These are phyloP conservation scores for Limnanthes douglasii DNA, from an alignment of 345 rosid species.

Conservation along the genomic window DNA sequence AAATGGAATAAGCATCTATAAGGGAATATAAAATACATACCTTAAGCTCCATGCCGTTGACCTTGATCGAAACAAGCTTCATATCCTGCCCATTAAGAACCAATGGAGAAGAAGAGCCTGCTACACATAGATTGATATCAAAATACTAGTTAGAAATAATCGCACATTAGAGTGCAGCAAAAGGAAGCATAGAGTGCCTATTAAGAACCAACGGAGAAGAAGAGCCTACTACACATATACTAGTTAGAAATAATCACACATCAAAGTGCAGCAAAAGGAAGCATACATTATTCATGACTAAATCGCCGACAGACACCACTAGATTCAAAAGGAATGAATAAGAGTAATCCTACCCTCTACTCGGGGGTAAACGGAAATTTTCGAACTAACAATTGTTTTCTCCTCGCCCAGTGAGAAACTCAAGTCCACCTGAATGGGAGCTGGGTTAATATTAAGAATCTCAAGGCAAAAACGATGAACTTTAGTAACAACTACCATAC, in stretches of 20 bases:
- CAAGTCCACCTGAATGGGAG: conserved; percentile 57
- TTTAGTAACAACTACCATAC: conserved; percentile 18
- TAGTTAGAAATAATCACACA: too few relatives aligned
- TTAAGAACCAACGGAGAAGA: conserved; percentile 64
- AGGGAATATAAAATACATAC: conserved; percentile 22
- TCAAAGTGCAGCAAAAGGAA: too few relatives aligned
- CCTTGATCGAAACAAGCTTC: conserved; percentile 66
- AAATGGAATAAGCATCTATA: too few relatives aligned
- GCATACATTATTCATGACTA: too few relatives aligned
- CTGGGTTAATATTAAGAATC: conserved; percentile 4
- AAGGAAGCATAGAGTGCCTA: conserved; percentile 58
- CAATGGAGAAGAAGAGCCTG: conserved; percentile 65
- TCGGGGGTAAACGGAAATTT: conserved; percentile 57
- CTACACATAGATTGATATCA: conserved; percentile 7
- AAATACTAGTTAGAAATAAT: conserved; percentile 1
- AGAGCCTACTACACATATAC: conserved; percentile 34
- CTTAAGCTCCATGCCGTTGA: conserved; percentile 52
- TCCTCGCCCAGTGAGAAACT: conserved; percentile 81
- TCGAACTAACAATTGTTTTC: conserved; percentile 80
- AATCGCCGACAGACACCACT: too few relatives aligned
- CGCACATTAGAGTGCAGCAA: too few relatives aligned
- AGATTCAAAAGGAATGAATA: too few relatives aligned
- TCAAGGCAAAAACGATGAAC: conserved; percentile 7
- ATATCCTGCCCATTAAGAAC: conserved; percentile 74
- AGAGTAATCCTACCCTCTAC: conserved; percentile 44